Base-by-base conservation (phyloP, 371 early-diverging fungal species). In the Modicella reniformis region DNA sequence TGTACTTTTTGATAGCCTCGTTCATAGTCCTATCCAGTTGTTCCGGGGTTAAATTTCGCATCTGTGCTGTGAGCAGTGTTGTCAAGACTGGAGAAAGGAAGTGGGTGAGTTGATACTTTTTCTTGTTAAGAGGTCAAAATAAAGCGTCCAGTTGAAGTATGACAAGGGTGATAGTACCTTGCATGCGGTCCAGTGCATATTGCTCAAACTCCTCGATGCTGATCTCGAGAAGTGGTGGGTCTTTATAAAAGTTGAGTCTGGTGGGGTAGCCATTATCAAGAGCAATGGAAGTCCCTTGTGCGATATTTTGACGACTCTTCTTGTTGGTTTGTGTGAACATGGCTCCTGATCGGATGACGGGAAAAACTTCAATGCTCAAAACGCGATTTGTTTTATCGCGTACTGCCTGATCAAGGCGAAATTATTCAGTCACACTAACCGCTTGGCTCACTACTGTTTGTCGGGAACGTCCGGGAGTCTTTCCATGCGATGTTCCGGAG, bases 111-210 rank as follows among this genome's bases (percentile, higher is more conserved):
- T 37, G 37, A 37, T 37, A 5, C 37, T 12, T 37, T 37, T 5
- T 37, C 8, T 5, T 37, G 5, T 37, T 5, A 37, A 37, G 37
- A 34, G 37, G 33, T 9, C 4, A 30, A 53, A 53, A 25, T 17
- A 47, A 40, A 26, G 28, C 8, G 5, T 4, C 10, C 6, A 28
- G 13, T 9, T 10, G 8, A 47, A 55, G 30, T 4, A 53, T 40
- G 47, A 26, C 21, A 50, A 21, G 17, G 62, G 53, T 17, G 48
- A 30, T 33, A n/a, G 44, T 84, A 85, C 92, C 92, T 82, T 93
- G 92, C 59, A 98, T 90, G 51, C 98, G 88, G 85, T 96, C 96
- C 25, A 98, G 88, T 1, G 97, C 96, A 83, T 85, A 95, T 21
- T 80, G 72, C 82, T 98, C 98, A 80, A 98, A 96, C 72, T 97